Evolutionary conservation across 345 rosid genomes (phyloP), one percentile per base, ranked within the genome.

Genomic region (Euphorbia lathyris): DNA sequence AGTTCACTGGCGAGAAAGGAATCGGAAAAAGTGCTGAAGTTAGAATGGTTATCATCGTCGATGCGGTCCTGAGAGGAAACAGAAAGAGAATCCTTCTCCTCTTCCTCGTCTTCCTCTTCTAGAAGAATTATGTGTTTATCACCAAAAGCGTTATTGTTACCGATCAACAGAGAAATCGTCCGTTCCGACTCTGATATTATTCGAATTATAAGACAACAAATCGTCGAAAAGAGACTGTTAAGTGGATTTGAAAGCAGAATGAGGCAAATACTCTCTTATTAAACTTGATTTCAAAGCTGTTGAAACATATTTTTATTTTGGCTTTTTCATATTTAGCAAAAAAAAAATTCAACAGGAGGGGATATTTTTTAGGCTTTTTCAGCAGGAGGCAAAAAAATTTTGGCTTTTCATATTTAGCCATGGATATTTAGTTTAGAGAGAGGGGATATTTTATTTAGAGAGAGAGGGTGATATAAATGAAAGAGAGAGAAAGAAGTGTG

Each of bases 151-250:
- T 11, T 55, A 14, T 25, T 22, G n/a, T n/a, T n/a, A 13, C 25
- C 27, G 8, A 32, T 90, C 96, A 51, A 90, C 87, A 2, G 92
- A 83, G 75, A 90, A 88, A 72, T 88, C 91, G 32, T 88, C 96
- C 3, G 72, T 66, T 32, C 72, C 75, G n/a, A n/a, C n/a, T n/a
- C n/a, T n/a, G 13, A 71, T 80, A 51, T 45, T 58, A 53, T 63
- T 13, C 2, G 67, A 56, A 29, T 67, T 68, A 60, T 58, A 42
- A 10, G 70, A 61, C 63, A 48, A 34, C 1, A 82, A 43, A 69
- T 90, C 89, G 9, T 86, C 89, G 0, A 70, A 53, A 30, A 58
- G 50, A 45, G 53, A 76, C 23, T 80, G 85, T 2, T 78, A 86
- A 69, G 76, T 57, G 38, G 72, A 34, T 43, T 72, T n/a, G n/a